Base-by-base conservation (phyloP, 345 rosid species). In the Rhizophora apiculata region DNA sequence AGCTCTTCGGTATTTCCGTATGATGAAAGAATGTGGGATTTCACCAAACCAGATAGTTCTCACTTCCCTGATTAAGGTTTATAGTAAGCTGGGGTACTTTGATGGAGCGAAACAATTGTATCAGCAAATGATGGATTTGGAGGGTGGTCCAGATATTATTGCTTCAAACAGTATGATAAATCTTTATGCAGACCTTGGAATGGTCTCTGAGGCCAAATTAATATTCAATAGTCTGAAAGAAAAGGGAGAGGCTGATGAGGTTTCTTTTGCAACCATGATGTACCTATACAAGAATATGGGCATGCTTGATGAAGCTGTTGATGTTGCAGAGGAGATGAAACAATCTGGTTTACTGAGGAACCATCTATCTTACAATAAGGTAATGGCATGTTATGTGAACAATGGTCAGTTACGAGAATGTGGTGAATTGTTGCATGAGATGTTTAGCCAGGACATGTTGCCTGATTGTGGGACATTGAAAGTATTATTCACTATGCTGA, bases 311-410 rank as follows among this genome's bases (percentile, higher is more conserved):
- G 83, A 89, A 73, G 93, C 96, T 4, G 82, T 90, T 67, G 86
- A 85, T 78, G 84, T 90, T 78, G 96, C 92, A 15, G 91, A 93
- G 78, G 93, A 90, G 82, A 87, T 89, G 97, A 93, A 84, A 76
- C 81, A 71, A 68, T 88, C 89, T 1, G 89, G 86, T 62, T 73
- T 89, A 31, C 77, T 89, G 29, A 78, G 69, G 54, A 95, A 93
- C 79, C 81, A 82, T 58, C 64, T 71, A 52, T 89, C 96, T 1
- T 93, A 86, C 68, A 90, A 89, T 76, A 76, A 86, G 79, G 96
- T 84, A 19, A 82, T 93, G 90, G 81, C 89, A 49, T 87, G 93
- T 77, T 93, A 86, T 54, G 88, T 84, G 8, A 82, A 80, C 11
- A 85, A 79, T 59, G 89, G 98, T 19, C 91, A 85, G 79, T 79